Conservation (phyloP, 2,329 filamentous ascomycete species). For the Plectosphaerella plurivora region DNA sequence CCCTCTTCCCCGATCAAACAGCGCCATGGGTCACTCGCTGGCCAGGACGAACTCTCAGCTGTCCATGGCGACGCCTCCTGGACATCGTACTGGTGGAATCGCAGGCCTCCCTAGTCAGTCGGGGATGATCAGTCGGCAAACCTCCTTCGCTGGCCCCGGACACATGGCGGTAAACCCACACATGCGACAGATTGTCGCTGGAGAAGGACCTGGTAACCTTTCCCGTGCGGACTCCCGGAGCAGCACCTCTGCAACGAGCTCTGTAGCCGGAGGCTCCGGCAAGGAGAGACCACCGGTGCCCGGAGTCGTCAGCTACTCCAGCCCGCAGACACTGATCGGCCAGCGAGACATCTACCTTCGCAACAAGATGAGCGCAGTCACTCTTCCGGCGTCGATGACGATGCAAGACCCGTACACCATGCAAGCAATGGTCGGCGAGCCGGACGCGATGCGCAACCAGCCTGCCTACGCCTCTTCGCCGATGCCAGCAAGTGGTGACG, state of each 20-base stretch:
- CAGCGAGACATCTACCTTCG: constrained; percentile 51
- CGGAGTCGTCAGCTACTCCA: constrained; percentile 45
- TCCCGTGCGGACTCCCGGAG: constrained; percentile 14
- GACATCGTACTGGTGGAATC: neutral
- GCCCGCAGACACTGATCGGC: constrained; percentile 51
- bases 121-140: neutral
- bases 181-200: constrained; percentile 8
- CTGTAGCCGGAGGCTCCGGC: constrained; percentile 15
- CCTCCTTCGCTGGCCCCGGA: constrained; percentile 1
- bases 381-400: constrained; percentile 19
- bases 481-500: constrained; percentile 32
- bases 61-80: constrained; percentile 5
- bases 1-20: constrained; percentile 21
- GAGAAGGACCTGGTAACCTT: neutral
- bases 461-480: constrained; percentile 18
- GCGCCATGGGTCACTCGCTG: constrained; percentile 6
- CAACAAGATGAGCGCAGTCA: constrained; percentile 36
- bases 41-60: constrained; percentile 8
- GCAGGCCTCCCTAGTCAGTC: neutral
- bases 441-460: constrained; percentile 34
- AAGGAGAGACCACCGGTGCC: constrained; percentile 22
- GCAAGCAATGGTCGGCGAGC: constrained; percentile 31
- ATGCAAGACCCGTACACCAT: constrained; percentile 17
- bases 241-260: constrained; percentile 10
- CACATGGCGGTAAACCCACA: constrained; percentile 4